Percentiles rank a stretch among this genome's conserved stretches.
Conservation (phyloP, 176 grass and related monocot species). For the Stipa capillata region DNA sequence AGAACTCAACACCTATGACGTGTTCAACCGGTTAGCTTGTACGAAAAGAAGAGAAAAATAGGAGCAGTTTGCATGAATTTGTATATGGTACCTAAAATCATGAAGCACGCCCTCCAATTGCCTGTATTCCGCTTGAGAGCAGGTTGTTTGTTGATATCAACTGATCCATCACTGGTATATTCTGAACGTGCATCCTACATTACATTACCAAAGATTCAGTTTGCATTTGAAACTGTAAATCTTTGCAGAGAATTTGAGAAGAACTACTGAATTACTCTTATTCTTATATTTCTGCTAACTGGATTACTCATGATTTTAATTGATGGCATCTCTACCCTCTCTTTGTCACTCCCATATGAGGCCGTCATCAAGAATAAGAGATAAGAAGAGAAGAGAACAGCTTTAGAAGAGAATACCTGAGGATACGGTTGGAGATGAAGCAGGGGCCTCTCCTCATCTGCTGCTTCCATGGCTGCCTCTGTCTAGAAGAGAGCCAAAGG, state of each 20-base stretch:
- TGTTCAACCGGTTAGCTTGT: background rate
- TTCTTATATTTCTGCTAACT: background rate
- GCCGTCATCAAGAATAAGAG: background rate
- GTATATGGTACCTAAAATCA: background rate
- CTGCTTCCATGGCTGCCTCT: background rate
- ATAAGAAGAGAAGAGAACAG: background rate
- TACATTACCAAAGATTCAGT: background rate
- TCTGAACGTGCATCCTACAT: background rate
- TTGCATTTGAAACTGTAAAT: background rate
- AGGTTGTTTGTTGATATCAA: conserved; percentile 6
- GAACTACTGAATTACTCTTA: background rate
- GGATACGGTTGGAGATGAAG: background rate
- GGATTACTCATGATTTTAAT: too few species aligned
- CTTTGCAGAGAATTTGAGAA: background rate
- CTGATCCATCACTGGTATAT: background rate
- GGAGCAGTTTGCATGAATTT: background rate
- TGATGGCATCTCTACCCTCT: too few species aligned
- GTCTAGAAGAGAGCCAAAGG: background rate
- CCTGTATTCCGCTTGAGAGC: conserved; percentile 14
- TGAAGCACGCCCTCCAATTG: conserved; percentile 9
- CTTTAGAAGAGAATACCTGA: background rate
- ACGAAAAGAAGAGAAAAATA: background rate
- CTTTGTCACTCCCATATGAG: too few species aligned
- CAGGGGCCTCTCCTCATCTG: background rate
- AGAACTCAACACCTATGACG: background rate